These are phyloP conservation scores for Saturnispora mendoncae DNA, from an alignment of 805 yeast species.

Conservation along the genomic window DNA sequence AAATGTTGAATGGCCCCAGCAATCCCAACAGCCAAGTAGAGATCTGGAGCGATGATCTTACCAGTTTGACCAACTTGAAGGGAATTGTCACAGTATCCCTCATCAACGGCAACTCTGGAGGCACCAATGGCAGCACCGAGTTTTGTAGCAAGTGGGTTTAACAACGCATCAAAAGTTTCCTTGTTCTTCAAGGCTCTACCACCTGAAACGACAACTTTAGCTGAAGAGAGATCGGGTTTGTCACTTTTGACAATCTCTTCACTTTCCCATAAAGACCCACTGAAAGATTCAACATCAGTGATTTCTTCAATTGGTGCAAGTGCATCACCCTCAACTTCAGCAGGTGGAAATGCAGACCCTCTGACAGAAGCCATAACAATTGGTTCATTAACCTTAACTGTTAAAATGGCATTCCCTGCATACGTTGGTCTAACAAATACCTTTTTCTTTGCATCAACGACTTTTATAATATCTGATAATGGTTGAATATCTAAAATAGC, in stretches of 20 bases:
- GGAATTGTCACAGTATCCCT: conserved; percentile 93
- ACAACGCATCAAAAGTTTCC: conserved; percentile 69
- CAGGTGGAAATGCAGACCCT: conserved; percentile 65
- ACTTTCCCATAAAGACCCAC: conserved; percentile 55
- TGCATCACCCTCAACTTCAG: conserved; percentile 24
- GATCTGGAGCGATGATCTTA: conserved; percentile 92
- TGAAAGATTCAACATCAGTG: conserved; percentile 30
- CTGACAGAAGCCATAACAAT: conserved; percentile 69
- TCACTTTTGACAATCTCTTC: conserved; percentile 69
- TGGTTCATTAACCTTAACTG: conserved; percentile 63
- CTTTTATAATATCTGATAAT: conserved; percentile 67
- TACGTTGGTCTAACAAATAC: conserved; percentile 90
- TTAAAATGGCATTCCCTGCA: conserved; percentile 89
- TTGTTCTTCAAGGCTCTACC: conserved; percentile 91
- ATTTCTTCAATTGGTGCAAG: conserved; percentile 42
- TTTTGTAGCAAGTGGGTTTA: conserved; percentile 77
- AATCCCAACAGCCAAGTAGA: conserved; percentile 87
- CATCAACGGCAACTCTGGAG: conserved; percentile 95
- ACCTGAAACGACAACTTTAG: conserved; percentile 76
- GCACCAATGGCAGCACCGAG: conserved; percentile 94
- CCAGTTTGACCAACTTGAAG: conserved; percentile 98
- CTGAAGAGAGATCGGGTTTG: conserved; percentile 86
- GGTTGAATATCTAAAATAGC: conserved; percentile 85
- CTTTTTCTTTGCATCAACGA: conserved; percentile 40
- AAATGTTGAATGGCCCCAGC: conserved; percentile 97